Base-by-base conservation (phyloP, 1,284 basidiomycete genomes). In the Melampsora larici-populina region DNA sequence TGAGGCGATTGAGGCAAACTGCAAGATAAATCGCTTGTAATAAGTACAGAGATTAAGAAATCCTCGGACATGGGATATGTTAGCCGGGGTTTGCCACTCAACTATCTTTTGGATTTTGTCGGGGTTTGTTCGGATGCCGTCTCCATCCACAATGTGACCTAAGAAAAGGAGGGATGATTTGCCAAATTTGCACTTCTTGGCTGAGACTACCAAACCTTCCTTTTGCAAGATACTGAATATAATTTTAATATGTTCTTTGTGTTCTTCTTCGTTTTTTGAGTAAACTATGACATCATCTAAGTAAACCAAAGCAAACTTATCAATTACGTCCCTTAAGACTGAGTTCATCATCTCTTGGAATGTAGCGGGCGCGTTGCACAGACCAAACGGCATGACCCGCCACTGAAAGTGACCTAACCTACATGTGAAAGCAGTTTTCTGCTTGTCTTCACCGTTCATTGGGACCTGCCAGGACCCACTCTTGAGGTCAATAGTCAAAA, bases 351-450 rank as follows among this genome's bases (percentile, higher is more conserved):
- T n/a, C n/a, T n/a, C n/a, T n/a, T n/a, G n/a, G n/a, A n/a, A n/a
- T n/a, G n/a, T n/a, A n/a, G n/a, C n/a, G n/a, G n/a, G n/a, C n/a
- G n/a, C n/a, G n/a, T n/a, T n/a, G n/a, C n/a, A n/a, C n/a, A n/a
- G n/a, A n/a, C n/a, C n/a, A n/a, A n/a, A n/a, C n/a, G n/a, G n/a
- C n/a, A n/a, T n/a, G n/a, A n/a, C n/a, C n/a, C n/a, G n/a, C n/a
- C n/a, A n/a, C 67, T 86, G 85, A 70, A 80, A 80, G 9, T 40
- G 33, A 24, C 70, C 70, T 15, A 46, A 24, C 15, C 60, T 43
- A 18, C 36, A 46, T 1, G 13, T 29, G 33, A 73, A 73, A 8
- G 70, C 55, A 1, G 60, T 73, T 64, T 64, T 63, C 15, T 40
- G 29, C 9, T 60, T 51, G 31, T 78, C 68, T 0, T 15, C n/a